A percentile compares a stretch with the other conserved stretches of the same genome.
These are phyloP conservation scores for Podosphaera fusca DNA, from an alignment of 2,329 filamentous ascomycete genomes.

Conservation along the genomic window DNA sequence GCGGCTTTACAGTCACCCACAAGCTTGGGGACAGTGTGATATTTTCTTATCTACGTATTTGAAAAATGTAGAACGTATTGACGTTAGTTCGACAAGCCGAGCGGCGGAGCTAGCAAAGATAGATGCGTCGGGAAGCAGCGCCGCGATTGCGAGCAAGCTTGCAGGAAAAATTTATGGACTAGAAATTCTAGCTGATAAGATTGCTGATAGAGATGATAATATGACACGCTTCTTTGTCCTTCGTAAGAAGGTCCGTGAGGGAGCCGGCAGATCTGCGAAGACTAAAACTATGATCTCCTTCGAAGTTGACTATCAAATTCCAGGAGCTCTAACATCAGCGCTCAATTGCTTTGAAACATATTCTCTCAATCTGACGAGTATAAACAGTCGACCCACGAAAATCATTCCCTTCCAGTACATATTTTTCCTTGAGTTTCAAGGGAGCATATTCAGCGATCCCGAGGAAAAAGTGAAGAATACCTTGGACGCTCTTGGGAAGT, in stretches of 20 bases:
- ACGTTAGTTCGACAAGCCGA: slow-evolving; percentile 65
- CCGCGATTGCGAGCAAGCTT: slow-evolving; percentile 55
- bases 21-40: slow-evolving; percentile 83
- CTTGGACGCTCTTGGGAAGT: slow-evolving; percentile 30
- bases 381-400: slow-evolving; percentile 65
- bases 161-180: slow-evolving; percentile 48
- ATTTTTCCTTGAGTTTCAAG: slow-evolving; percentile 80
- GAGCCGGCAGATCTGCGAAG: slow-evolving; percentile 5
- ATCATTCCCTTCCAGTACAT: slow-evolving; percentile 67
- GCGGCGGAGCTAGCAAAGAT: slow-evolving; percentile 57
- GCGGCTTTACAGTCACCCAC: slow-evolving; percentile 76
- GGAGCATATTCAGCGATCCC: slow-evolving; percentile 28
- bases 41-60: slow-evolving; percentile 48
- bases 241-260: slow-evolving; percentile 11
- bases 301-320: slow-evolving; percentile 51
- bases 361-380: slow-evolving; percentile 67
- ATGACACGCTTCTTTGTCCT: slow-evolving; percentile 60
- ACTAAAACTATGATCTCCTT: slow-evolving; percentile 64
- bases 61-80: slow-evolving; percentile 52
- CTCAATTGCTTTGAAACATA: slow-evolving; percentile 54
- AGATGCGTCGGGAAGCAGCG: slow-evolving; percentile 33
- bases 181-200: slow-evolving; percentile 41
- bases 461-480: slow-evolving; percentile 35
- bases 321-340: slow-evolving; percentile 65
- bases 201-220: slow-evolving; percentile 56